These are phyloP conservation scores for Aspergillus aculeatinus DNA, from an alignment of 2,329 filamentous ascomycete genomes.

Conservation along the genomic window DNA sequence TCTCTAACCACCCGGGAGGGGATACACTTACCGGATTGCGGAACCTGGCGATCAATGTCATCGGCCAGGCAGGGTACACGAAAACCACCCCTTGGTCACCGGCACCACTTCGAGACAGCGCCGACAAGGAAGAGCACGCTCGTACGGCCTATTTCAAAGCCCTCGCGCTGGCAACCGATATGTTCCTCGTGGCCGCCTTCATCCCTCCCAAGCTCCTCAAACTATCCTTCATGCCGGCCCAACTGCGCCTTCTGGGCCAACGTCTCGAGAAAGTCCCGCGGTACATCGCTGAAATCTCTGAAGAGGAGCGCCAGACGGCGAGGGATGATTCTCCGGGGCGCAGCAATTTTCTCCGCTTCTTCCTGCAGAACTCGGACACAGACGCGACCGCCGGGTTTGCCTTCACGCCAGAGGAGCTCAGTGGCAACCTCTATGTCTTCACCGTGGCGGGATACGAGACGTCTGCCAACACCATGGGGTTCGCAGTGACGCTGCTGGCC, in stretches of 20 bases:
- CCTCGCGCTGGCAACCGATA: too few relatives aligned
- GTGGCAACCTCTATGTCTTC: conserved; percentile 50
- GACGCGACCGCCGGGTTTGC: conserved; percentile 19
- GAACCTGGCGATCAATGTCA: conserved; percentile 40
- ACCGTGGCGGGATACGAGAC: conserved; percentile 51
- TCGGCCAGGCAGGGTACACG: conserved; percentile 37
- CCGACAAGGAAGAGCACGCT: too few relatives aligned
- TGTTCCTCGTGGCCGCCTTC: too few relatives aligned
- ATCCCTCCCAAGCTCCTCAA: too few relatives aligned
- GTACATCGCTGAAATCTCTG: conserved; percentile 21
- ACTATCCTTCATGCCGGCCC: too few relatives aligned
- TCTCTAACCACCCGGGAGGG: conserved; percentile 25
- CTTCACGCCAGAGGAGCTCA: conserved; percentile 38
- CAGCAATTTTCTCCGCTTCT: conserved; percentile 9
- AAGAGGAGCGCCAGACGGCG: conserved; percentile 3
- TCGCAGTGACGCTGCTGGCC: conserved; percentile 49
- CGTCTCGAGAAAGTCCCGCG: too few relatives aligned
- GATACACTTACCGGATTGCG: conserved; percentile 31
- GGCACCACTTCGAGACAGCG: too few relatives aligned
- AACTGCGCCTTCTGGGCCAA: too few relatives aligned
- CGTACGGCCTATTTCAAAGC: too few relatives aligned
- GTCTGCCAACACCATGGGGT: conserved; percentile 53
- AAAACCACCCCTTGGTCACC: conserved; percentile 18
- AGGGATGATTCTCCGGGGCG: not conserved
- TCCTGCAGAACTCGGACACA: conserved; percentile 8